A percentile compares a stretch with the other conserved stretches of the same genome.
Evolutionary conservation across 2,329 filamentous ascomycete species (phyloP).

Genomic region (Blastomyces emzantsi): DNA sequence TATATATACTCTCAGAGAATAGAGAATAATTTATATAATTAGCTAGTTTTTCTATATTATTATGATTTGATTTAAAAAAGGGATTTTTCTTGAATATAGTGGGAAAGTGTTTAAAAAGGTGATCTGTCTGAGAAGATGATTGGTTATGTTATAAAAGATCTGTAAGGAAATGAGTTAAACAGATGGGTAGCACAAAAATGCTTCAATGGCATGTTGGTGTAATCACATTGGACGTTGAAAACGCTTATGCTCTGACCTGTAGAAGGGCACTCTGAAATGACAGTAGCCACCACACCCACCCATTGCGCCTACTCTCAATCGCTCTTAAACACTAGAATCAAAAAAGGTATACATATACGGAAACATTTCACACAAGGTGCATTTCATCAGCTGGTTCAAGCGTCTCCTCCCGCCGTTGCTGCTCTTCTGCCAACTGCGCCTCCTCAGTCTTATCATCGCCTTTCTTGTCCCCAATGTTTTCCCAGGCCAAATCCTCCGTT

Average conservation of each 20-base stretch:
- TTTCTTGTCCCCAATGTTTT: conserved; percentile 6
- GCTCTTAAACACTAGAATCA: neutral
- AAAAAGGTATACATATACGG: neutral
- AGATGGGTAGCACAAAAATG: neutral
- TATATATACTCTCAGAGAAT: too few relatives aligned
- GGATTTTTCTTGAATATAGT: too few relatives aligned
- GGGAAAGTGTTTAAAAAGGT: too few relatives aligned
- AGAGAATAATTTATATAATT: too few relatives aligned
- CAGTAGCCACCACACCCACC: neutral
- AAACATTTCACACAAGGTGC: conserved; percentile 13
- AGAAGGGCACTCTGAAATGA: neutral
- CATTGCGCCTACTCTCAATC: neutral
- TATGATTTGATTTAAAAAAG: too few relatives aligned
- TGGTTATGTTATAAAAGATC: too few relatives aligned
- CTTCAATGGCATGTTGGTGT: neutral
- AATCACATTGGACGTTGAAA: neutral
- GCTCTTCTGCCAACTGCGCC: neutral
- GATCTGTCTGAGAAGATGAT: too few relatives aligned
- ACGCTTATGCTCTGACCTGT: neutral
- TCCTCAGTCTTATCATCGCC: neutral
- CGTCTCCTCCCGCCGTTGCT: conserved; percentile 7
- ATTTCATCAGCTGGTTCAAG: conserved; percentile 14
- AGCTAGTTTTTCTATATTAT: too few relatives aligned
- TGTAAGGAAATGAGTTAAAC: neutral
- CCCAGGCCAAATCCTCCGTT: conserved; percentile 20